Evolutionary conservation across 2,329 filamentous ascomycete species (phyloP).

Genomic region (Periconia sp.): DNA sequence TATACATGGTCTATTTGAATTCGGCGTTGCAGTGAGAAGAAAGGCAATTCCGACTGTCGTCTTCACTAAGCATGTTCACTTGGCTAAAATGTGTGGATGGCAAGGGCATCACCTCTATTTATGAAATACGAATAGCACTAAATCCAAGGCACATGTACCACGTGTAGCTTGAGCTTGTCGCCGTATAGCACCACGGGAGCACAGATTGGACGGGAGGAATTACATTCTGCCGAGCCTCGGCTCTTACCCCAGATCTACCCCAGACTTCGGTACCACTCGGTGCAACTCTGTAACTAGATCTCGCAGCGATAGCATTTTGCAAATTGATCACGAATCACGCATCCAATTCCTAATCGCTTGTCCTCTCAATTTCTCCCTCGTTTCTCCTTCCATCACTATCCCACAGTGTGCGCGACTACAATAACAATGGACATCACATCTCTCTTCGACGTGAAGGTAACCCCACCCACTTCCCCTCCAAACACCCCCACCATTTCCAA

Average conservation of each 20-base stretch:
- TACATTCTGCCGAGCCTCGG: background rate
- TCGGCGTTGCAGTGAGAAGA: no score
- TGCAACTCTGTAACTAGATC: background rate
- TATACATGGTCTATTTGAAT: no score
- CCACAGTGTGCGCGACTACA: background rate
- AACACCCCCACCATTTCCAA: background rate
- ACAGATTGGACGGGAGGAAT: background rate
- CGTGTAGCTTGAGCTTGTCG: no score
- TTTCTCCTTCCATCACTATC: background rate
- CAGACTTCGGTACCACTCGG: background rate
- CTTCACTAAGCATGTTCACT: no score
- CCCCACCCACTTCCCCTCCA: background rate
- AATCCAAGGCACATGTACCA: no score
- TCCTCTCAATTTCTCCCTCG: background rate
- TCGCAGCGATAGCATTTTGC: background rate
- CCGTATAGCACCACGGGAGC: no score
- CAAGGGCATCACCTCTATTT: no score
- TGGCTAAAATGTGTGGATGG: no score
- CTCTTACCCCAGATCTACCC: conserved; percentile 1
- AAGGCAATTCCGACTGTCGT: no score
- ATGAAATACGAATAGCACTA: no score
- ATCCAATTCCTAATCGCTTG: background rate
- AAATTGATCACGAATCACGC: background rate
- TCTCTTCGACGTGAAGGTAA: conserved; percentile 42
- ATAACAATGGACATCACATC: conserved; percentile 37